phyloP scores from a whole-genome alignment of 768 basidiomycete species.

The Tephrocybe sp. region DNA sequence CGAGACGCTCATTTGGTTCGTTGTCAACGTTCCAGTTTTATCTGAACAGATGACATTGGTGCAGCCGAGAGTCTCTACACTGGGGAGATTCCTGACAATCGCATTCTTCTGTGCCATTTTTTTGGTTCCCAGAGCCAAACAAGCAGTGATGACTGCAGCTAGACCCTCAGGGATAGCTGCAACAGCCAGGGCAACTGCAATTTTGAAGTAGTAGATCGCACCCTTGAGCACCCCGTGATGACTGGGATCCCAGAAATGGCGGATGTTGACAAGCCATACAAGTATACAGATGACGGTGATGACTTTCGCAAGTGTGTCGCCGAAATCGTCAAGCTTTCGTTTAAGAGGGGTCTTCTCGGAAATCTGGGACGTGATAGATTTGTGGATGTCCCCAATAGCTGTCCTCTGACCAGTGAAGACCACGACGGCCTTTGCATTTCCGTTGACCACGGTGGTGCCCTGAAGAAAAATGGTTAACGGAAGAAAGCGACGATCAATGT shows the following conservation, averaged over 20 bases:
- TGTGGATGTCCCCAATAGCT: constrained; percentile 97
- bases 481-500: background rate
- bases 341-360: constrained; percentile 96
- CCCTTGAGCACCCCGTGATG: constrained; percentile 91
- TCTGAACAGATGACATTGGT: constrained; percentile 99
- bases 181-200: constrained; percentile 97
- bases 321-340: constrained; percentile 97
- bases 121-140: constrained; percentile 94
- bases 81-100: constrained; percentile 94
- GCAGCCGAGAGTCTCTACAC: constrained; percentile 96
- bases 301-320: constrained; percentile 96
- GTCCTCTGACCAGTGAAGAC: constrained; percentile 84
- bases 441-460: constrained; percentile 97
- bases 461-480: constrained; percentile 27
- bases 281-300: constrained; percentile 96
- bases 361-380: constrained; percentile 91
- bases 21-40: constrained; percentile 96
- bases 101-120: constrained; percentile 99
- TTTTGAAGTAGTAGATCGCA: constrained; percentile 99
- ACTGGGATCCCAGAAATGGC: constrained; percentile 94
- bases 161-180: constrained; percentile 98
- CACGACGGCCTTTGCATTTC: constrained; percentile 84
- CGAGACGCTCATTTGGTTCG: constrained; percentile 97
- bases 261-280: constrained; percentile 96
- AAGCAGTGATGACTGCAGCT: constrained; percentile 98